Evolutionary conservation across 768 basidiomycete species (phyloP).

Genomic region (Suillus americanus): DNA sequence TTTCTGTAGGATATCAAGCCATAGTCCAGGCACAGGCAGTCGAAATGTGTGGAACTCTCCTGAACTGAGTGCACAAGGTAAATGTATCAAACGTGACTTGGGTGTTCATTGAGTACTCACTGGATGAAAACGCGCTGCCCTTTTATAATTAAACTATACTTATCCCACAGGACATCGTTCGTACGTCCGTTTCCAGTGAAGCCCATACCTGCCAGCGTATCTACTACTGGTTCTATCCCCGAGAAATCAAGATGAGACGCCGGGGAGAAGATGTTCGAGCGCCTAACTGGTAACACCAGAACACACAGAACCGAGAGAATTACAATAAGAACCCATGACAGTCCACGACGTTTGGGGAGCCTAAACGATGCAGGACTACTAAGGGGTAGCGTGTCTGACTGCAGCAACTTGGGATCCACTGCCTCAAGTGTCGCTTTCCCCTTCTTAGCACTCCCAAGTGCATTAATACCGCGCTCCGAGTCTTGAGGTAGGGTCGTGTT

Average conservation of each 20-base stretch:
- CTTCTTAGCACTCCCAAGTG: background rate
- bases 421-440: constrained; percentile 1
- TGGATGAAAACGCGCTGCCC: constrained; percentile 73
- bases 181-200: constrained; percentile 34
- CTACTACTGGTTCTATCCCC: constrained; percentile 2
- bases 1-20: constrained; percentile 71
- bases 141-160: constrained; percentile 67
- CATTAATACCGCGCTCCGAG: constrained; percentile 1
- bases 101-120: constrained; percentile 39
- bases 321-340: constrained; percentile 16
- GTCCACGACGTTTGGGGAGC: constrained; percentile 7
- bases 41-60: constrained; percentile 25
- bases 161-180: constrained; percentile 55
- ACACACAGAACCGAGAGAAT: constrained; percentile 19
- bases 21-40: constrained; percentile 46
- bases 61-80: constrained; percentile 44
- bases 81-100: background rate
- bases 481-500: background rate
- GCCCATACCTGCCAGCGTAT: background rate
- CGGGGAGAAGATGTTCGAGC: background rate
- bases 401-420: background rate
- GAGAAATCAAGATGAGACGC: constrained; percentile 2
- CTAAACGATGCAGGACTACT: background rate
- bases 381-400: constrained; percentile 6
- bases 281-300: constrained; percentile 15